Conservation (phyloP, 805 yeast genomes). For the Cyberlindnera subsufficiens region DNA sequence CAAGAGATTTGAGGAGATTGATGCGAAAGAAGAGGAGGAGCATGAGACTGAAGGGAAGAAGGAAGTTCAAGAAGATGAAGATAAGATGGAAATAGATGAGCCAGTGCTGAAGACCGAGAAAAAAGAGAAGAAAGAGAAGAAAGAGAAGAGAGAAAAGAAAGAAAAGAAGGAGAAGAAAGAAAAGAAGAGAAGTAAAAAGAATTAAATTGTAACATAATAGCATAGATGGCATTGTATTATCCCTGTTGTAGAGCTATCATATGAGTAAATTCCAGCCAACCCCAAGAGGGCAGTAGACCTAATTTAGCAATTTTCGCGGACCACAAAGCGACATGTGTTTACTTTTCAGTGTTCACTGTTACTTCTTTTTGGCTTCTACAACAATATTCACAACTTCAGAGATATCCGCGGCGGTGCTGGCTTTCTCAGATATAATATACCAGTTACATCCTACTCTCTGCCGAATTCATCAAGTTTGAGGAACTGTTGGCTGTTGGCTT, state of each 20-base stretch:
- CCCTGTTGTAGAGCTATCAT: neutral
- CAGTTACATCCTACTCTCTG: too few species aligned
- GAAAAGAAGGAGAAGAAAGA: conserved; percentile 11
- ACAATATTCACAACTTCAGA: too few species aligned
- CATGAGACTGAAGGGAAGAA: conserved; percentile 1
- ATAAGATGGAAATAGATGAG: conserved; percentile 10
- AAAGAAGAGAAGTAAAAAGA: conserved; percentile 12
- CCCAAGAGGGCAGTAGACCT: neutral
- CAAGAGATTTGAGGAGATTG: conserved; percentile 15
- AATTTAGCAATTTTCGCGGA: neutral
- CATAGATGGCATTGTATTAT: neutral
- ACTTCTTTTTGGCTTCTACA: too few species aligned
- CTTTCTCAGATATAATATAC: too few species aligned
- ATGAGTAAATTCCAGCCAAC: neutral
- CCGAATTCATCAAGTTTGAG: too few species aligned
- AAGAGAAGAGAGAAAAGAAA: conserved; percentile 8
- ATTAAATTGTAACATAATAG: neutral
- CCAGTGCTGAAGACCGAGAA: conserved; percentile 3
- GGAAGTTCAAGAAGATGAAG: conserved; percentile 2
- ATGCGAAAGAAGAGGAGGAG: conserved; percentile 1
- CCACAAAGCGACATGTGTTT: too few species aligned
- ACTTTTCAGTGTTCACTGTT: too few species aligned
- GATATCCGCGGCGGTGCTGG: too few species aligned
- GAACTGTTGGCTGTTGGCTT: too few species aligned
- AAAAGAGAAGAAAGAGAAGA: conserved; percentile 5